Base-by-base conservation (phyloP, 2,329 filamentous ascomycete species). In the Hymenoscyphus occultus region DNA sequence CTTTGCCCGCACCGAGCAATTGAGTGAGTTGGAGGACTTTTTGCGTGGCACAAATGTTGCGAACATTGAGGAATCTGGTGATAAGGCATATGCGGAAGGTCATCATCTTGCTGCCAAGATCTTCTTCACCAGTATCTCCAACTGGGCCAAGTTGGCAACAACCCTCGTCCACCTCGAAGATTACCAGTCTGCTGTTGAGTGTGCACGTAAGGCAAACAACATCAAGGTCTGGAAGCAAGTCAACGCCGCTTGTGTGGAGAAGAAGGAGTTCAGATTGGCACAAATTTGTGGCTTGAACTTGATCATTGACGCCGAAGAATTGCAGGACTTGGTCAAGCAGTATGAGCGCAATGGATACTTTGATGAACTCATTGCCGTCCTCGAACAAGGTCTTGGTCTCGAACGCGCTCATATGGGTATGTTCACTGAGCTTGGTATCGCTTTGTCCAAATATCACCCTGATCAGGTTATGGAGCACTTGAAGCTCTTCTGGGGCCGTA, bases 181-280 rank as follows among this genome's bases (percentile, higher is more conserved):
- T 72, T 98, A 99, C 82, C 96, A 99, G 79, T 92, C 92, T 72
- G 95, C 95, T 57, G 95, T 99, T 54, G 95, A 99, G 78, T 97
- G 93, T 75, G 95, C 96, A 32, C 91, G 95, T 77, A 98, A 99
- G 82, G 95, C 95, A 73, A 99, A 98, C 84, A 98, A 92, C 79
- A 93, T 97, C 80, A 97, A 96, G 83, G 95, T 99, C 61, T 99
- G 95, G 95, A 96, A 95, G 80, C 92, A 99, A 80, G 95, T 99
- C 71, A 96, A 98, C 80, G 90, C 92, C 76, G 95, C 94, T 28
- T 99, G 95, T 76, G 91, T 99, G 70, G 87, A 86, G 68, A 99
- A 98, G 87, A 98, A 97, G 83, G 95, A 99, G 77, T 99, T 99
- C 87, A 91, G 94, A 68, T 90, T 99, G 66, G 95, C 96, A 32